phyloP scores from a whole-genome alignment of 2,329 filamentous ascomycete genomes.

The Exserohilum turcica region DNA sequence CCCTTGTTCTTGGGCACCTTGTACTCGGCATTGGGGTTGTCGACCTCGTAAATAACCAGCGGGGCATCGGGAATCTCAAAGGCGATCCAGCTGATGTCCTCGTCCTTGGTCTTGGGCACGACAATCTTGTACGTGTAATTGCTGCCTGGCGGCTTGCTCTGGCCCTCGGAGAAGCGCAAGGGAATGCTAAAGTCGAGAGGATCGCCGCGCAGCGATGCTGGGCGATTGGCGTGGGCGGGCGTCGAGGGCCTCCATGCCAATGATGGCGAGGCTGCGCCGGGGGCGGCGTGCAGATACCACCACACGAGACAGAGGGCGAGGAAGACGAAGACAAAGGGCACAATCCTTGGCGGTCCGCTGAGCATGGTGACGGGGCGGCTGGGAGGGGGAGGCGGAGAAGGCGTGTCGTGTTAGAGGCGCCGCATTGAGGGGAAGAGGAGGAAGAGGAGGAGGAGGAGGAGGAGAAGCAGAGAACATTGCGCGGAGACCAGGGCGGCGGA shows the following conservation, averaged over 20 bases:
- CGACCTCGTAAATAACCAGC: constrained; percentile 58
- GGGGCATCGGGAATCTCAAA: constrained; percentile 42
- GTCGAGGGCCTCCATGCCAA: constrained; percentile 23
- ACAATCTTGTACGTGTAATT: constrained; percentile 47
- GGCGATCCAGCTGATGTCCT: constrained; percentile 46
- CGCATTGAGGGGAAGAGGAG: constrained; percentile 8
- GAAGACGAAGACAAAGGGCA: constrained; percentile 36
- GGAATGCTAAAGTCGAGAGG: constrained; percentile 46
- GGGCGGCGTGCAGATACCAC: constrained; percentile 36
- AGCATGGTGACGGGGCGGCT: constrained; percentile 31
- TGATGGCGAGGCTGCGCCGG: constrained; percentile 14
- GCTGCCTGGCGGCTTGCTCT: constrained; percentile 38
- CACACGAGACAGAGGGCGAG: constrained; percentile 35
- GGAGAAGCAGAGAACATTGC: constrained; percentile 9
- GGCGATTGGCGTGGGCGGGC: constrained; percentile 5
- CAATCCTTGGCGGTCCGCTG: constrained; percentile 41
- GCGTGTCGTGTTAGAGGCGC: background rate
- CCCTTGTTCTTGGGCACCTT: constrained; percentile 65
- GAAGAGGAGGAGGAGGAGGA: background rate
- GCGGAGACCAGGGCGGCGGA: constrained; percentile 2
- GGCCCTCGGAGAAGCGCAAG: constrained; percentile 38
- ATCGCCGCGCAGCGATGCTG: constrained; percentile 26
- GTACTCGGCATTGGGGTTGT: constrained; percentile 56
- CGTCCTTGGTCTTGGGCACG: constrained; percentile 46
- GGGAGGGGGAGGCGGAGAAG: background rate